phyloP scores from a whole-genome alignment of 2,329 filamentous ascomycete species.

The Aspergillus fischeri region DNA sequence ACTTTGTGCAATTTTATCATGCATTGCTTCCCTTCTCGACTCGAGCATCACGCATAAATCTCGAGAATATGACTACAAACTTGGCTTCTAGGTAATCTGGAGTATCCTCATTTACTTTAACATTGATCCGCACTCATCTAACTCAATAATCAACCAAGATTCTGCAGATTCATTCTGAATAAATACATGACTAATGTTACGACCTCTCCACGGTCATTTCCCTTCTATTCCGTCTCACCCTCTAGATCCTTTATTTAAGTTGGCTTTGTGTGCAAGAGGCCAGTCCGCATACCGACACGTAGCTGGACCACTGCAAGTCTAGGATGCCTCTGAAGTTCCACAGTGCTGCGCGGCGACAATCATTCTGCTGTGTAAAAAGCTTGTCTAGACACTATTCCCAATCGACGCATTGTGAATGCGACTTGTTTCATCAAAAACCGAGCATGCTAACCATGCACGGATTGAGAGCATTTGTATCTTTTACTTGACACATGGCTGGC shows the following conservation, averaged over 20 bases:
- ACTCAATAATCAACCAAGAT: background rate
- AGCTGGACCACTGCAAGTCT: background rate
- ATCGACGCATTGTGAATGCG: background rate
- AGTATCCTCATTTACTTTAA: background rate
- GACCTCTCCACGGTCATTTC: background rate
- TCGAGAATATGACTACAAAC: background rate
- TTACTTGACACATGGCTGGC: slow-evolving; percentile 2
- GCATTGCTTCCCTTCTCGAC: background rate
- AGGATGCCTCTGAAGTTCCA: background rate
- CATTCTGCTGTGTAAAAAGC: background rate
- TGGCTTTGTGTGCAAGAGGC: background rate
- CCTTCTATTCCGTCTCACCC: background rate
- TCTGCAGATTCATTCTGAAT: background rate
- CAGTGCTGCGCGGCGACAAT: background rate
- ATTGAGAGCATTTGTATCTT: background rate
- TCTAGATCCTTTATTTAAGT: background rate
- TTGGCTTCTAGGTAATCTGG: slow-evolving; percentile 1
- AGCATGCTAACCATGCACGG: background rate
- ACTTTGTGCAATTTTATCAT: background rate
- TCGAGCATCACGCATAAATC: too few relatives aligned
- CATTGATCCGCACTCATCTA: background rate
- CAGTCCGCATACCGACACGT: background rate
- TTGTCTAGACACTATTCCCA: background rate
- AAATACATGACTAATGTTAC: background rate
- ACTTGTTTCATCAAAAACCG: background rate